A percentile compares a stretch with the other conserved stretches of the same genome.
Evolutionary conservation across 176 grass and related monocot genomes (phyloP).

Genomic region (Tillandsia fasciculata): DNA sequence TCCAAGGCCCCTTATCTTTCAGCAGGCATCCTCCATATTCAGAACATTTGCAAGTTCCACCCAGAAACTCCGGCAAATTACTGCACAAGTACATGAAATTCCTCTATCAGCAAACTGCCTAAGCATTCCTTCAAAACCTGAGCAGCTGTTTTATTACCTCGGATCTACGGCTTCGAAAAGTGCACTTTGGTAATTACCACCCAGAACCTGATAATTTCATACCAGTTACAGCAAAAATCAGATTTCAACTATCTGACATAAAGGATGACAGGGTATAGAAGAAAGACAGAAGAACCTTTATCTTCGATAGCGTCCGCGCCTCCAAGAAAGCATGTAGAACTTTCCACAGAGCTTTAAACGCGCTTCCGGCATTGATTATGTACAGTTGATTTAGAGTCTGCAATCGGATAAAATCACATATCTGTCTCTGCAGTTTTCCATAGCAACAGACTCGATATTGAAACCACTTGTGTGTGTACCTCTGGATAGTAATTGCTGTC

Average conservation of each 20-base stretch:
- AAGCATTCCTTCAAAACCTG: not conserved
- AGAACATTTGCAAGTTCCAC: constrained; percentile 74
- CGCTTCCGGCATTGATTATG: constrained; percentile 93
- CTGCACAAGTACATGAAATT: constrained; percentile 35
- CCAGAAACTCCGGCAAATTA: constrained; percentile 84
- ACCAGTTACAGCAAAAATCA: constrained; percentile 6
- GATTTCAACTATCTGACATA: constrained; percentile 15
- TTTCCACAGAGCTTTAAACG: constrained; percentile 91
- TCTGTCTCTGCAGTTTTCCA: no score
- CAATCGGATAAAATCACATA: constrained; percentile 10
- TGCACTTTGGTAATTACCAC: constrained; percentile 47
- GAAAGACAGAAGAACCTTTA: constrained; percentile 50
- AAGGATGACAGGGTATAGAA: constrained; percentile 5
- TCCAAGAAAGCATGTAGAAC: constrained; percentile 77
- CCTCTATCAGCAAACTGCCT: not conserved
- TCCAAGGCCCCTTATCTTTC: constrained; percentile 92
- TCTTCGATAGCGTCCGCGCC: constrained; percentile 62
- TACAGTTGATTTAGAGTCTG: constrained; percentile 89
- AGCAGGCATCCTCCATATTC: constrained; percentile 59
- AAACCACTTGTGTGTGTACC: constrained; percentile 22
- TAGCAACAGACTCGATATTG: not conserved
- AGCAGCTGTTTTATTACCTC: constrained; percentile 43
- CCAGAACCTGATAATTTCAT: constrained; percentile 54
- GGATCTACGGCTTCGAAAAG: constrained; percentile 70
- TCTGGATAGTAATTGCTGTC: constrained; percentile 97